Base-by-base conservation (phyloP, 164 flowering plant species). In the Dillenia suffruticosa region DNA sequence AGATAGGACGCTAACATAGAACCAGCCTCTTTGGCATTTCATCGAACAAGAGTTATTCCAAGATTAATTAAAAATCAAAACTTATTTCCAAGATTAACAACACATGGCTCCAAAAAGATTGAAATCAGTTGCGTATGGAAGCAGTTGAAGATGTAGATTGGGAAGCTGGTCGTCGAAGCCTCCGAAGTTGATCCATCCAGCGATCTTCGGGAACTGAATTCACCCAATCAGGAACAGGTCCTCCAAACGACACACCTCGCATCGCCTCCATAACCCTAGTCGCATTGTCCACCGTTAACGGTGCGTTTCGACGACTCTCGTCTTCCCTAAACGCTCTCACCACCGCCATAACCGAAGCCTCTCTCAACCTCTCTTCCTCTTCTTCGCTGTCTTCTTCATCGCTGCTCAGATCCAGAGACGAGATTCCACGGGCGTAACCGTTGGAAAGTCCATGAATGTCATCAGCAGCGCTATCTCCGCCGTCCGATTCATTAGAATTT, bases 231-330 rank as follows among this genome's bases (percentile, higher is more conserved):
- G 97, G 97, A 47, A 77, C 70, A 1, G 60, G 43, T 11, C 89
- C 94, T n/a, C 49, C 70, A 14, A 88, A 82, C 17, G 84, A 75
- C 11, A 90, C 61, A 44, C 84, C 79, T 8, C 90, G 82, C 97
- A 90, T 90, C 43, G 94, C 97, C 47, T 88, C 84, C 79, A 82
- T 75, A 51, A 90, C 82, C 55, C 92, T 68, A 55, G 12, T 54
- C 17, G 87, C 76, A 45, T 75, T 83, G 75, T 90, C 94, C 48
- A 75, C 60, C 61, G 87, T 49, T 72, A 90, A 56, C 6, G 90
- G 90, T 46, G 97, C 88, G 50, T 69, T 82, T 44, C 92, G 75
- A 5, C 97, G 79, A 58, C 63, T 76, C 74, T 90, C 94, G 51
- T 90, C 94, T 46, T 90, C 94, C 14, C 77, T 76, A 48, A 86